Base-by-base conservation (phyloP, 192 early-diverging fungal genomes). In the Backusella circina region DNA sequence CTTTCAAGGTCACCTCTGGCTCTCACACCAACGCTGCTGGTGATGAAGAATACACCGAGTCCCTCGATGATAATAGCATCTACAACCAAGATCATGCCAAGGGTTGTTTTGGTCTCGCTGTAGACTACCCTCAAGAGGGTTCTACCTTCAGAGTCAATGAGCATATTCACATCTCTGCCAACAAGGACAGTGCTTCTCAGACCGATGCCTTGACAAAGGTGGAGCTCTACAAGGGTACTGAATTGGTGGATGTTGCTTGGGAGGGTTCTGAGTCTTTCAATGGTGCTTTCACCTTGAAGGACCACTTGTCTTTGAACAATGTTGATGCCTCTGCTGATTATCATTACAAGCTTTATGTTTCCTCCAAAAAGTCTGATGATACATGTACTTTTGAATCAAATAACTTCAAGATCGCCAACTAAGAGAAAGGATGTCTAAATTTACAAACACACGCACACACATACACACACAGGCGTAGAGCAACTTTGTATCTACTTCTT, bases 31-130 rank as follows among this genome's bases (percentile, higher is more conserved):
- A 80, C 32, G 71, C 65, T 8, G 75, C 71, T 33, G 79, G 79
- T 36, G 26, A 15, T n/a, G 38, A 44, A 31, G 50, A 71, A 28
- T 77, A 73, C n/a, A n/a, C 65, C 9, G 75, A 80, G 36, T 71
- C 71, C 4, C 30, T 73, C 7, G 30, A 72, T 33, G 75, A 80
- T 35, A 41, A 67, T 15, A 67, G 35, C 5, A 21, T 76, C 38
- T 80, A 80, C 57, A 44, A 80, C 72, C 67, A 64, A 51, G 57
- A 80, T n/a, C 38, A 80, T 4, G 13, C n/a, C 47, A 75, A 73
- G 71, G 79, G 79, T 38, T 80, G 79, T 28, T 80, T 80, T 67
- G 79, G 79, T 74, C 64, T 80, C n/a, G 31, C 41, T 64, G 79
- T 80, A 28, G 35, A 75, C 13, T 80, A 76, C 37, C 79, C 79